Percentiles rank a stretch among this genome's conserved stretches.
Conservation (phyloP, 2,329 filamentous ascomycete species). For the Sporothrix variecibatus region DNA sequence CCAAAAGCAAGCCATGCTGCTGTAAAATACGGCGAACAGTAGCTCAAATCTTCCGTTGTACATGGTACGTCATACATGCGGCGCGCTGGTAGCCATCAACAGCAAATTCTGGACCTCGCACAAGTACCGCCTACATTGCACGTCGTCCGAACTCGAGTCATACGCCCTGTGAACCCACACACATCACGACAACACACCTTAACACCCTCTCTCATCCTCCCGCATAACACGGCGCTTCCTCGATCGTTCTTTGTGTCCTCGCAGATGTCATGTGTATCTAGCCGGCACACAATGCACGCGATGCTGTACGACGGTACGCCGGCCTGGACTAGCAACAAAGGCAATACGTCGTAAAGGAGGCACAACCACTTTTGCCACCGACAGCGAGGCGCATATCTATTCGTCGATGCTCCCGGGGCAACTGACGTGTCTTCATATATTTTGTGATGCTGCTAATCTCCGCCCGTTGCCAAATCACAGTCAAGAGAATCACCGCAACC, state of each 20-base stretch:
- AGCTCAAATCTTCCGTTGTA: neutral
- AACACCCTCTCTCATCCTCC: neutral
- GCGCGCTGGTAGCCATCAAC: neutral
- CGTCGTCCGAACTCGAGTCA: neutral
- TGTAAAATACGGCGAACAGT: too few relatives aligned
- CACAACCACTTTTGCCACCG: neutral
- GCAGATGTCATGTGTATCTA: neutral
- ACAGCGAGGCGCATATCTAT: neutral
- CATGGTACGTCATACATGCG: neutral
- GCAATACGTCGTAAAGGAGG: neutral
- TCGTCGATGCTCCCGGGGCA: neutral
- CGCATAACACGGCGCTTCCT: neutral
- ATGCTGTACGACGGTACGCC: neutral
- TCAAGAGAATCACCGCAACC: too few relatives aligned
- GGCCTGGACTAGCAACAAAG: neutral
- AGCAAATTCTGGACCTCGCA: neutral
- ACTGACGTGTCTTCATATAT: neutral
- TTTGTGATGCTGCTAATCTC: conserved; percentile 11
- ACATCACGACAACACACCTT: neutral
- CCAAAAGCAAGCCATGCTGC: neutral
- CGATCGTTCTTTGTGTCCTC: neutral
- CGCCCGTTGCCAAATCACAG: conserved; percentile 1
- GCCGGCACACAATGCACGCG: neutral
- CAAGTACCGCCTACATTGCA: neutral
- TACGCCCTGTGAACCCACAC: neutral